Evolutionary conservation across 768 basidiomycete species (phyloP).

Genomic region (Trichaptum fuscoviolaceum): DNA sequence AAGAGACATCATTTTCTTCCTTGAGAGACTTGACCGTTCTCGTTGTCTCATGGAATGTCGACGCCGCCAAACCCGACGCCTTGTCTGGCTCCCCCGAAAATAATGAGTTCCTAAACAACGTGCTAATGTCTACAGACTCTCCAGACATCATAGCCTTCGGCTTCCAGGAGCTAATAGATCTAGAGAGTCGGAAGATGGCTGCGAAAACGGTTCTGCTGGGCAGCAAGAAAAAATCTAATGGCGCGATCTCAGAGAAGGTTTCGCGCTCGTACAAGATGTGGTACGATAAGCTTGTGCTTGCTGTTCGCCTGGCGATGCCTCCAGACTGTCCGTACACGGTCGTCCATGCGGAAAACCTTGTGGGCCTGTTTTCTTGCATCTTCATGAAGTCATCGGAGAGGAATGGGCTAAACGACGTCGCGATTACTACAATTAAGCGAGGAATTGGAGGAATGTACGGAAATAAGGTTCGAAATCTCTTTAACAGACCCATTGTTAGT

Average conservation of each 20-base stretch:
- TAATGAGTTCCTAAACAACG: conserved; percentile 72
- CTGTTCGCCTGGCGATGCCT: conserved; percentile 72
- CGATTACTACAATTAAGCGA: conserved; percentile 81
- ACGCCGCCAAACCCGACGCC: conserved; percentile 77
- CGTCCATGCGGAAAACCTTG: conserved; percentile 80
- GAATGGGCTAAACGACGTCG: conserved; percentile 53
- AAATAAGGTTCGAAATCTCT: conserved; percentile 67
- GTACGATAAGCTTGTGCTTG: conserved; percentile 72
- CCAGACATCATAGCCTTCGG: conserved; percentile 93
- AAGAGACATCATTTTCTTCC: conserved; percentile 70
- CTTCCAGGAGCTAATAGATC: conserved; percentile 93
- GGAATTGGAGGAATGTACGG: conserved; percentile 93
- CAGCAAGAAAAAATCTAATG: conserved; percentile 48
- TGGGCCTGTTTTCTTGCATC: conserved; percentile 74
- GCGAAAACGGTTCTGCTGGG: conserved; percentile 88
- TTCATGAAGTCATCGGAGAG: conserved; percentile 71
- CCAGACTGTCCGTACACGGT: conserved; percentile 72
- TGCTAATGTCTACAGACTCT: conserved; percentile 59
- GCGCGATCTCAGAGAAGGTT: conserved; percentile 67
- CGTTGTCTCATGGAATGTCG: conserved; percentile 89
- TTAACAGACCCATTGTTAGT: not conserved
- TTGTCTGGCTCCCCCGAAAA: conserved; percentile 66
- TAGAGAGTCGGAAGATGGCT: conserved; percentile 88
- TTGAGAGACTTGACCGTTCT: conserved; percentile 77
- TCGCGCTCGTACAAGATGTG: conserved; percentile 84